Evolutionary conservation across 1,284 basidiomycete species (phyloP).

Genomic region (Earliella scabrosa): DNA sequence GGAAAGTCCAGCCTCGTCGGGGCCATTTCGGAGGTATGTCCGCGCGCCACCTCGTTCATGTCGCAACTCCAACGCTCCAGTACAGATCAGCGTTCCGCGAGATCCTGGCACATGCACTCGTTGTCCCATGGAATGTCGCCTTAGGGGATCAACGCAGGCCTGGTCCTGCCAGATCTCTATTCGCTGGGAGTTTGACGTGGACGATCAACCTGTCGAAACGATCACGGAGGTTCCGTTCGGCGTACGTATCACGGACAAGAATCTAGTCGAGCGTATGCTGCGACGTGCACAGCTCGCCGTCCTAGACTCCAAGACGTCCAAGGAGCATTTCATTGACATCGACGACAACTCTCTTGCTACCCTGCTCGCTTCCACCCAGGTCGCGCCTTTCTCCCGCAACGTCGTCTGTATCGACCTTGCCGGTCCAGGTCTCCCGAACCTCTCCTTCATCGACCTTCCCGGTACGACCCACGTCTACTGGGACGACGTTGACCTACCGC

Average conservation of each 20-base stretch:
- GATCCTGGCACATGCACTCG: constrained; percentile 31
- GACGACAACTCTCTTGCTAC: constrained; percentile 18
- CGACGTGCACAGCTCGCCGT: too few species aligned
- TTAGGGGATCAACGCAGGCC: background rate
- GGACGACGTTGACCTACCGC: too few species aligned
- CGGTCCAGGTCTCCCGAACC: constrained; percentile 47
- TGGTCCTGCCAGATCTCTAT: background rate
- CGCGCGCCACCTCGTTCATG: background rate
- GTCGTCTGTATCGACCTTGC: constrained; percentile 48
- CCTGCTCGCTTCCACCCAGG: too few species aligned
- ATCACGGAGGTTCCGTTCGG: constrained; percentile 43
- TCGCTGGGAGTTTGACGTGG: background rate
- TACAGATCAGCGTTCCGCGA: constrained; percentile 26
- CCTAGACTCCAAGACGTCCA: constrained; percentile 40
- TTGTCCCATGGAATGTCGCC: constrained; percentile 35
- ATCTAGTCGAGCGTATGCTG: constrained; percentile 43
- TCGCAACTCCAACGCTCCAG: background rate
- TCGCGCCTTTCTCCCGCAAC: constrained; percentile 53
- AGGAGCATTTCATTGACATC: constrained; percentile 30
- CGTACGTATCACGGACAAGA: constrained; percentile 35
- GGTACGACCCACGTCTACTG: too few species aligned
- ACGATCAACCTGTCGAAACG: constrained; percentile 30
- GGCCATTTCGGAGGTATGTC: constrained; percentile 58
- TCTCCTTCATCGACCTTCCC: constrained; percentile 51
- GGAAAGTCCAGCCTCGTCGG: constrained; percentile 52